Conservation (phyloP, 306 rosid genomes). For the Ormosia semicastrata region DNA sequence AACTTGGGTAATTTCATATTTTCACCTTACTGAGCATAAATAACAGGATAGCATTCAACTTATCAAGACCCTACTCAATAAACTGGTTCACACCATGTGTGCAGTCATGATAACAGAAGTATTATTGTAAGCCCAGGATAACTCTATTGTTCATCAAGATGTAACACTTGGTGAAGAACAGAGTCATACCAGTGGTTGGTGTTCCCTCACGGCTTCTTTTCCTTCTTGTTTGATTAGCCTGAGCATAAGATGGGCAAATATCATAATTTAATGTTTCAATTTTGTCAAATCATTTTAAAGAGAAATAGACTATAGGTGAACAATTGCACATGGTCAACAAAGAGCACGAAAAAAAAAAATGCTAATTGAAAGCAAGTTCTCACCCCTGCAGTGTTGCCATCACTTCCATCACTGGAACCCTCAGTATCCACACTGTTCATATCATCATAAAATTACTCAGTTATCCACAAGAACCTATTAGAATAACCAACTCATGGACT, state of each 20-base stretch:
- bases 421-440: conserved; percentile 64
- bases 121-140: conserved; percentile 29
- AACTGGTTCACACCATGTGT: conserved; percentile 21
- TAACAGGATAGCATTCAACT: not conserved
- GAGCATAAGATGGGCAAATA: conserved; percentile 43
- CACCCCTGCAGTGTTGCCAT: conserved; percentile 68
- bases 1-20: not conserved
- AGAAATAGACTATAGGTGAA: conserved; percentile 17
- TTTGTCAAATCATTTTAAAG: conserved; percentile 7
- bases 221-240: conserved; percentile 69
- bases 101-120: conserved; percentile 15
- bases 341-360: not conserved
- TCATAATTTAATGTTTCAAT: conserved; percentile 26
- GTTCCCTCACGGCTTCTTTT: conserved; percentile 85
- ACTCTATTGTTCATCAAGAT: conserved; percentile 35
- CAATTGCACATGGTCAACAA: conserved; percentile 15
- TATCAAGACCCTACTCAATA: conserved; percentile 23
- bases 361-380: conserved; percentile 29
- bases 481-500: conserved; percentile 4
- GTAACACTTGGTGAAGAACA: conserved; percentile 48
- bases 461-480: conserved; percentile 27
- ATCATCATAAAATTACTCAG: conserved; percentile 26
- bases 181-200: conserved; percentile 69
- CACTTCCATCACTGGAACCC: conserved; percentile 84
- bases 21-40: conserved; percentile 10